phyloP scores from a whole-genome alignment of 768 basidiomycete species.

The Mycena haematopus region DNA sequence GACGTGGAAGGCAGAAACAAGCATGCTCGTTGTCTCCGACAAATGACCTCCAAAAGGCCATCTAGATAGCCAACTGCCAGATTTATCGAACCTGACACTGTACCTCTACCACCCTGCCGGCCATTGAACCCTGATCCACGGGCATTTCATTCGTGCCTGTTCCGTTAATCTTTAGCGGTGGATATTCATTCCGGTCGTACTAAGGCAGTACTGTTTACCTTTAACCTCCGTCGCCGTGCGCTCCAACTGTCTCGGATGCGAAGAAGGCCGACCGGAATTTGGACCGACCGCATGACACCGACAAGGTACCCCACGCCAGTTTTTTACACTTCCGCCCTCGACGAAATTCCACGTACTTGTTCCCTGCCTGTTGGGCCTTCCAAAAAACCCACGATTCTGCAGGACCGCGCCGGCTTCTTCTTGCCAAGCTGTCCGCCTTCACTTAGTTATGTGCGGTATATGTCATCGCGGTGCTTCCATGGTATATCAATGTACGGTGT shows the following conservation, averaged over 20 bases:
- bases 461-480: slow-evolving; percentile 10
- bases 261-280: slow-evolving; percentile 7
- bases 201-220: not conserved
- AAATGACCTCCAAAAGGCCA: too few species aligned
- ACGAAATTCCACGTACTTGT: slow-evolving; percentile 17
- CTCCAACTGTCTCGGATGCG: slow-evolving; percentile 26
- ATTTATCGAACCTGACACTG: not conserved
- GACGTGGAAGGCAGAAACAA: too few species aligned
- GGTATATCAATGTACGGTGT: not conserved
- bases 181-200: not conserved
- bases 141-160: slow-evolving; percentile 1
- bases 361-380: slow-evolving; percentile 10
- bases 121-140: not conserved
- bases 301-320: slow-evolving; percentile 14
- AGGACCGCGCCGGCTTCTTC: slow-evolving; percentile 18
- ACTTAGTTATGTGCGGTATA: slow-evolving; percentile 16
- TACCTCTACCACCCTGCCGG: too few species aligned
- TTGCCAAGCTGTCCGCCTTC: slow-evolving; percentile 16
- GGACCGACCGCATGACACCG: slow-evolving; percentile 9
- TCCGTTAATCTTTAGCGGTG: not conserved
- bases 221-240: slow-evolving; percentile 4
- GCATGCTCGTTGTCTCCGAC: too few species aligned
- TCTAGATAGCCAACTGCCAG: slow-evolving; percentile 9
- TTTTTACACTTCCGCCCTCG: slow-evolving; percentile 20
- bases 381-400: slow-evolving; percentile 30